phyloP scores from a whole-genome alignment of 139 green algal species.

The Chlorella vulgaris region DNA sequence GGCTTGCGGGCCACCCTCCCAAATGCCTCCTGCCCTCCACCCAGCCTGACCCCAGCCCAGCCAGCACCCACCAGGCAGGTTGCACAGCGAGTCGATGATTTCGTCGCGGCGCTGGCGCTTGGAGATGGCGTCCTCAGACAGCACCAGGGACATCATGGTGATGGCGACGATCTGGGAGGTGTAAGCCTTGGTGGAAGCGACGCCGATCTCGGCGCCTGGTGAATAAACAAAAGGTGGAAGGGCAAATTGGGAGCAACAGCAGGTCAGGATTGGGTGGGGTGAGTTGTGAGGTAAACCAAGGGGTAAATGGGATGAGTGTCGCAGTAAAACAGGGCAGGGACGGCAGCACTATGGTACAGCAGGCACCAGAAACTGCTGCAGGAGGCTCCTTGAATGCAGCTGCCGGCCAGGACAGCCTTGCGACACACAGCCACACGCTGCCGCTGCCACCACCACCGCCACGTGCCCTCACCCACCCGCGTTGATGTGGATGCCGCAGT shows the following conservation, averaged over 20 bases:
- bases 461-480: constrained; percentile 33
- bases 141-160: constrained; percentile 70
- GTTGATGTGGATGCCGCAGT: constrained; percentile 84
- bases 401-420: no score
- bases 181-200: constrained; percentile 77
- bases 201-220: constrained; percentile 75
- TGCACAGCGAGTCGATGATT: constrained; percentile 66
- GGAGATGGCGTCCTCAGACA: constrained; percentile 69
- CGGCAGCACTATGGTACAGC: no score
- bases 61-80: constrained; percentile 55
- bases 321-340: no score
- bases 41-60: background rate
- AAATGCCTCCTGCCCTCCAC: background rate
- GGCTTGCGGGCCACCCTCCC: no score
- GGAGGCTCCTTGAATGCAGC: no score
- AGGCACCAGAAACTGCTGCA: no score
- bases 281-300: no score
- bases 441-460: background rate
- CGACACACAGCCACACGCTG: no score
- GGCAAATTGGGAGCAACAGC: no score
- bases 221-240: no score
- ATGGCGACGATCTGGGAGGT: constrained; percentile 72
- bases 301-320: no score
- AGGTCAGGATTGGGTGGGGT: background rate
- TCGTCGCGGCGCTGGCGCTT: constrained; percentile 52